These are phyloP conservation scores for Dendrocalamus sinicus DNA, from an alignment of 176 grass and related monocot species.

Conservation along the genomic window DNA sequence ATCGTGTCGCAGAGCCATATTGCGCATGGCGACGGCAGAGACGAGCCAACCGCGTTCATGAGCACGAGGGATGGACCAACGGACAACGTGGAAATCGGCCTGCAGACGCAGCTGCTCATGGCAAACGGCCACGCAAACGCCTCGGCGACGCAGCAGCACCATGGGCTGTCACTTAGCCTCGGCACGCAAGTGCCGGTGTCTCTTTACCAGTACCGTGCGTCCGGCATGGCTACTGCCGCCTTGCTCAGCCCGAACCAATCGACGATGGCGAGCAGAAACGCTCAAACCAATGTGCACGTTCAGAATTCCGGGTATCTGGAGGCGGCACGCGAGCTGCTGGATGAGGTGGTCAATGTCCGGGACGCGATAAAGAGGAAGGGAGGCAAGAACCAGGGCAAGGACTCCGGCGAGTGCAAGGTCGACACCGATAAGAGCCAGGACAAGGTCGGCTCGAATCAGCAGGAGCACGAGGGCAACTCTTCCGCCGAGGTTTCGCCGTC, in stretches of 20 bases:
- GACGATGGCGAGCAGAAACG: constrained; percentile 45
- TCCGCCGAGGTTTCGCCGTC: constrained; percentile 67
- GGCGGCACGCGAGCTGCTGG: constrained; percentile 71
- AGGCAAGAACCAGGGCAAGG: constrained; percentile 56
- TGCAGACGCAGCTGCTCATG: constrained; percentile 69
- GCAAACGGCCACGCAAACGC: constrained; percentile 48
- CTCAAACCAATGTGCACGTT: constrained; percentile 49
- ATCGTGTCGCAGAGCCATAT: constrained; percentile 56
- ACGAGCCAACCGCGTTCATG: constrained; percentile 44
- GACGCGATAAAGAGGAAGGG: constrained; percentile 67
- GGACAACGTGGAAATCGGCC: constrained; percentile 47
- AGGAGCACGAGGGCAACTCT: constrained; percentile 56
- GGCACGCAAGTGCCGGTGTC: constrained; percentile 74
- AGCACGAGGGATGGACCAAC: constrained; percentile 14
- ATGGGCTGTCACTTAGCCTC: constrained; percentile 85
- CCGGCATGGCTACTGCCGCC: constrained; percentile 47
- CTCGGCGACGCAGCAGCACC: constrained; percentile 49
- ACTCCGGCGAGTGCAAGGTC: constrained; percentile 57
- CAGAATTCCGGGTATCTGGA: constrained; percentile 80
- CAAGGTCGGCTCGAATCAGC: constrained; percentile 24
- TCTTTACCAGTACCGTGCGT: constrained; percentile 64
- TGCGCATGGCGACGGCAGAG: constrained; percentile 41
- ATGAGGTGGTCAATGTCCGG: constrained; percentile 74
- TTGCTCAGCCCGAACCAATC: constrained; percentile 51
- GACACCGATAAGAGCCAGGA: constrained; percentile 61